phyloP scores from a whole-genome alignment of 2,329 filamentous ascomycete species.

The Beauveria pseudobassiana region DNA sequence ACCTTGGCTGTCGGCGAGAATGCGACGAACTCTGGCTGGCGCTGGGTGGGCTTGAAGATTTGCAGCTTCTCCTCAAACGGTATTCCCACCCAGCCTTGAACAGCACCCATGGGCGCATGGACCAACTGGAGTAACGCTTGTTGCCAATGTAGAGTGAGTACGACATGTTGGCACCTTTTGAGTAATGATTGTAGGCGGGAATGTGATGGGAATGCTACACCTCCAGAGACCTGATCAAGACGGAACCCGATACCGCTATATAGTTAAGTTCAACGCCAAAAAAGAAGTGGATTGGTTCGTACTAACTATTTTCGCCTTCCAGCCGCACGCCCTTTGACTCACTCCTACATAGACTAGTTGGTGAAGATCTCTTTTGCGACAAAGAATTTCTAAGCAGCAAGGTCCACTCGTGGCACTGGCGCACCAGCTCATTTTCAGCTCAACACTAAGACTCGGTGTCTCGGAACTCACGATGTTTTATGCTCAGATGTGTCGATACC shows the following conservation, averaged over 20 bases:
- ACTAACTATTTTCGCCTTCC: not conserved
- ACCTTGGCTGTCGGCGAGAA: conserved; percentile 37
- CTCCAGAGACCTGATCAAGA: not conserved
- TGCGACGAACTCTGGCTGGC: conserved; percentile 26
- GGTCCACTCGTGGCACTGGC: not conserved
- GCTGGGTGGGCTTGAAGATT: conserved; percentile 23
- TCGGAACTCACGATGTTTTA: not conserved
- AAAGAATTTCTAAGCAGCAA: conserved; percentile 7
- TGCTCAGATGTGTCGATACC: not conserved
- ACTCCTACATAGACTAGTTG: not conserved
- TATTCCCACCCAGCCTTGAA: conserved; percentile 34
- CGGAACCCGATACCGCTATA: not conserved
- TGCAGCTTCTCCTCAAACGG: conserved; percentile 34
- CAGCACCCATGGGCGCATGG: conserved; percentile 38
- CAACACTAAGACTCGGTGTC: not conserved
- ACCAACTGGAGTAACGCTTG: conserved; percentile 40
- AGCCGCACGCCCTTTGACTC: conserved; percentile 6
- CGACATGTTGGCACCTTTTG: conserved; percentile 20
- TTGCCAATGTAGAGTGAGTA: conserved; percentile 35
- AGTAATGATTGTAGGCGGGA: not conserved
- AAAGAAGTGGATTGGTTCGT: not conserved
- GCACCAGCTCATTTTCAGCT: not conserved
- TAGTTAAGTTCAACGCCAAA: not conserved
- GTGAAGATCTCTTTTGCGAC: not conserved
- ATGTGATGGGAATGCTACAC: not conserved